Percentiles rank a stretch among this genome's conserved stretches.
Conservation (phyloP, 2,329 filamentous ascomycete species). For the Cordyceps pruinosa region DNA sequence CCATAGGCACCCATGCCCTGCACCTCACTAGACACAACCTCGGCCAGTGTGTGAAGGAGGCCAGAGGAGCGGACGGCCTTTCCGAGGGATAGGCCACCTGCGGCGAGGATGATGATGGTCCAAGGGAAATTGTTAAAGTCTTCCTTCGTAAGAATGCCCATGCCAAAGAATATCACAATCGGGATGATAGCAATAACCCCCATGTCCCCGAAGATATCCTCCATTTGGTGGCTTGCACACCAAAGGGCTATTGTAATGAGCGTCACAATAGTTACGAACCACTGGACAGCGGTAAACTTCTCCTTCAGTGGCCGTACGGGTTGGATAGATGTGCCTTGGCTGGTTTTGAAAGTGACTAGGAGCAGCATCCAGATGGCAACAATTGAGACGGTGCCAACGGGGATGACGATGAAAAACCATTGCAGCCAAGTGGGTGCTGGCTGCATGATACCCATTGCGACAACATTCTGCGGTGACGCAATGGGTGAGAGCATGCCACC, state of each 20-base stretch:
- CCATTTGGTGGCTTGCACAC: conserved; percentile 87
- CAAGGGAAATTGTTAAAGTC: conserved; percentile 99
- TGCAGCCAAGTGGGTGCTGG: conserved; percentile 86
- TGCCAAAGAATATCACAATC: conserved; percentile 91
- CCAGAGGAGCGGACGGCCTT: conserved; percentile 93
- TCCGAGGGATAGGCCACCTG: conserved; percentile 84
- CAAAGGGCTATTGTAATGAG: conserved; percentile 80
- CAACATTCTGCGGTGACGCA: conserved; percentile 94
- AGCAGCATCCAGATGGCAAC: conserved; percentile 84
- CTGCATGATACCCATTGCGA: conserved; percentile 91
- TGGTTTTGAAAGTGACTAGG: conserved; percentile 76
- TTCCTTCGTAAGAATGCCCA: conserved; percentile 92
- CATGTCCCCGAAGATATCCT: conserved; percentile 91
- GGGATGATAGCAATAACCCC: conserved; percentile 96
- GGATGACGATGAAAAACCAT: conserved; percentile 95
- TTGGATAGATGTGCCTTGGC: conserved; percentile 79
- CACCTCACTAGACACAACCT: conserved; percentile 65
- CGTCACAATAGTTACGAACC: conserved; percentile 83
- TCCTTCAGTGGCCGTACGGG: conserved; percentile 88
- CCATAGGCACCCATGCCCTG: conserved; percentile 76
- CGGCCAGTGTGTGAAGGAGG: conserved; percentile 80
- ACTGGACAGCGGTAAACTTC: conserved; percentile 79
- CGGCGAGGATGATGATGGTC: conserved; percentile 98
- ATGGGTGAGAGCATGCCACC: conserved; percentile 96
- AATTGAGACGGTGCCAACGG: conserved; percentile 85